Percentiles rank a stretch among this genome's conserved stretches.
phyloP scores from a whole-genome alignment of 768 basidiomycete species.

The Agaricus sinodeliciosus region DNA sequence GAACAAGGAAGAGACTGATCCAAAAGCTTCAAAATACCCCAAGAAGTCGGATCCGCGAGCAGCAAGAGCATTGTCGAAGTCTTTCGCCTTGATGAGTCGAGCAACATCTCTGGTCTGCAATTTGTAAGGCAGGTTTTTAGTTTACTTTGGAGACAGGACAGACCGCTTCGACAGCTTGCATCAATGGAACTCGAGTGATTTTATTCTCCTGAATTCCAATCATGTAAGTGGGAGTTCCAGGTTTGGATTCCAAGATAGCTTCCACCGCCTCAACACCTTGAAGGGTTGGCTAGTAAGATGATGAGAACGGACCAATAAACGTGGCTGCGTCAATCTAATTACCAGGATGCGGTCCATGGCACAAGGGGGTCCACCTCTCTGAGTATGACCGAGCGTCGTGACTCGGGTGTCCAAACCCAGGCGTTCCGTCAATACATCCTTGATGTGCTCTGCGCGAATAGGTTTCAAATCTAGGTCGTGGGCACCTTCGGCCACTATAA shows the following conservation, averaged over 20 bases:
- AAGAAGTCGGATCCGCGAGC: constrained; percentile 88
- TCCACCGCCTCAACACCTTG: constrained; percentile 94
- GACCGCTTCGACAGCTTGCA: constrained; percentile 91
- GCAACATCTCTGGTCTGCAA: constrained; percentile 80
- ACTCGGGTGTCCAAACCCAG: constrained; percentile 93
- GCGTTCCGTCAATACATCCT: constrained; percentile 77
- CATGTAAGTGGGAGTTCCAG: constrained; percentile 93
- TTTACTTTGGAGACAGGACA: background rate
- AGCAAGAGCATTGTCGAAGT: constrained; percentile 84
- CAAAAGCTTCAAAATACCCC: constrained; percentile 85
- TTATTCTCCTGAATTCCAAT: constrained; percentile 96
- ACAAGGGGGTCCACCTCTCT: constrained; percentile 90
- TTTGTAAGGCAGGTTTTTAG: background rate
- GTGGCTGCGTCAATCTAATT: constrained; percentile 17
- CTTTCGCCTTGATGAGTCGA: constrained; percentile 69
- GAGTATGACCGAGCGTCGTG: constrained; percentile 94
- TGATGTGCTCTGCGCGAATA: constrained; percentile 89
- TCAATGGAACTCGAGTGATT: constrained; percentile 82
- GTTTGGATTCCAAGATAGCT: constrained; percentile 77
- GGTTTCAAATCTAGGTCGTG: constrained; percentile 82
- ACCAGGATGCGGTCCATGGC: constrained; percentile 91
- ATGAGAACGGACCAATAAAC: background rate
- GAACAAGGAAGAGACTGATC: constrained; percentile 59
- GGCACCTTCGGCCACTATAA: constrained; percentile 97
- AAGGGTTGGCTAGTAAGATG: constrained; percentile 68